Percentiles rank a stretch among this genome's conserved stretches.
Evolutionary conservation across 306 rosid genomes (phyloP).

Genomic region (Cicer bijugum): DNA sequence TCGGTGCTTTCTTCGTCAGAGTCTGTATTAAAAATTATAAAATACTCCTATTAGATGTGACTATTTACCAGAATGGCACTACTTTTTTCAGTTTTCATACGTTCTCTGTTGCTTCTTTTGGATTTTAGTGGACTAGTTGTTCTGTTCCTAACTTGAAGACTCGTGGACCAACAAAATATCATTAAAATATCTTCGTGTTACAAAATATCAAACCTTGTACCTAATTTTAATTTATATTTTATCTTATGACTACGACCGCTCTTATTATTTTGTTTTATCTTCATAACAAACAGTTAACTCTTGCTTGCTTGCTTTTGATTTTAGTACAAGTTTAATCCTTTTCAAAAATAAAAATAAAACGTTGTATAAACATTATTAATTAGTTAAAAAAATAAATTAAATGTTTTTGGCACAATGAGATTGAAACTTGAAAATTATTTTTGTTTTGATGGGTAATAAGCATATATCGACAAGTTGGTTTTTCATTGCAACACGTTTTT

Average conservation of each 20-base stretch:
- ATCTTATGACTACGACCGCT: neutral
- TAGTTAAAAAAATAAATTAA: neutral
- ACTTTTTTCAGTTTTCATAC: neutral
- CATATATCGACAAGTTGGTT: neutral
- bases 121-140: constrained; percentile 38
- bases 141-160: constrained; percentile 6
- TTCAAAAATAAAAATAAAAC: too few relatives aligned
- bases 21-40: neutral
- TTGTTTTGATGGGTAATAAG: neutral
- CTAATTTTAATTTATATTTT: neutral
- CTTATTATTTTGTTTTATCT: constrained; percentile 1
- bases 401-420: neutral
- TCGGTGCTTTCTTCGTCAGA: constrained; percentile 30
- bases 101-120: constrained; percentile 33
- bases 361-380: too few relatives aligned
- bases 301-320: too few relatives aligned
- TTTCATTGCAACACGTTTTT: neutral
- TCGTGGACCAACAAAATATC: constrained; percentile 33
- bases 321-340: neutral
- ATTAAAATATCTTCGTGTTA: neutral
- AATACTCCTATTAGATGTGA: neutral
- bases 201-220: constrained; percentile 17
- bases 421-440: neutral
- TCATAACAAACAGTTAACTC: neutral
- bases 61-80: constrained; percentile 18